These are phyloP conservation scores for Pseudonitzschia multistriata DNA, from an alignment of 108 stramenopile species.

Conservation along the genomic window DNA sequence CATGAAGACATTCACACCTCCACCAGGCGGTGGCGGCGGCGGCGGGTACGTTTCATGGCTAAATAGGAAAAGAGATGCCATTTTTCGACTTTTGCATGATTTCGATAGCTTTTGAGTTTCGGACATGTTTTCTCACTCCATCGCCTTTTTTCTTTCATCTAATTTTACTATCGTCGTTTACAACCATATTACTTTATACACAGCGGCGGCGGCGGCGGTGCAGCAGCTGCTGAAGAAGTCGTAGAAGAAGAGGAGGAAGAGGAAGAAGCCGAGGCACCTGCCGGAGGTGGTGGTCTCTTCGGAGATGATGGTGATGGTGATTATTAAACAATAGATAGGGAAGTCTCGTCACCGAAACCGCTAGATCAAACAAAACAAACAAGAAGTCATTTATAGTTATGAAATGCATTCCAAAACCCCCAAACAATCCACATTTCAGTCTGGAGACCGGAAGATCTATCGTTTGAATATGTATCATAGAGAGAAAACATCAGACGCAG, in stretches of 20 bases:
- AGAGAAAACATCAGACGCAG: no score
- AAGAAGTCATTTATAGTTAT: neutral
- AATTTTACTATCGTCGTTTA: neutral
- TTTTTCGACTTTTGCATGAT: no score
- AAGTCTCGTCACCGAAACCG: neutral
- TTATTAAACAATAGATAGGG: conserved; percentile 30
- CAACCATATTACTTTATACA: neutral
- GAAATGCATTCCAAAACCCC: neutral
- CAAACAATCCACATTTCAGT: neutral
- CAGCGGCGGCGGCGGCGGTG: conserved; percentile 47
- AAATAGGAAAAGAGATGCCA: neutral
- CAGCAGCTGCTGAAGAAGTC: conserved; percentile 45
- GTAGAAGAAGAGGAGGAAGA: conserved; percentile 53
- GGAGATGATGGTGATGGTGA: conserved; percentile 56
- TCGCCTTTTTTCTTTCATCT: neutral
- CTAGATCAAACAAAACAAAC: neutral
- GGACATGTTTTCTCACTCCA: neutral
- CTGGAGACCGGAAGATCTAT: neutral
- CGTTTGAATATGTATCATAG: no score
- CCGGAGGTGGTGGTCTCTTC: conserved; percentile 51
- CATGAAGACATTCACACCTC: conserved; percentile 40
- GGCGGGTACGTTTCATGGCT: conserved; percentile 18
- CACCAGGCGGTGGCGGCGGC: conserved; percentile 67
- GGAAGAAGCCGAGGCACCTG: conserved; percentile 63
- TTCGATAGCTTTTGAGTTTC: neutral